These are phyloP conservation scores for Breviolum minutum DNA, from an alignment of 73 alveolate species.

Conservation along the genomic window DNA sequence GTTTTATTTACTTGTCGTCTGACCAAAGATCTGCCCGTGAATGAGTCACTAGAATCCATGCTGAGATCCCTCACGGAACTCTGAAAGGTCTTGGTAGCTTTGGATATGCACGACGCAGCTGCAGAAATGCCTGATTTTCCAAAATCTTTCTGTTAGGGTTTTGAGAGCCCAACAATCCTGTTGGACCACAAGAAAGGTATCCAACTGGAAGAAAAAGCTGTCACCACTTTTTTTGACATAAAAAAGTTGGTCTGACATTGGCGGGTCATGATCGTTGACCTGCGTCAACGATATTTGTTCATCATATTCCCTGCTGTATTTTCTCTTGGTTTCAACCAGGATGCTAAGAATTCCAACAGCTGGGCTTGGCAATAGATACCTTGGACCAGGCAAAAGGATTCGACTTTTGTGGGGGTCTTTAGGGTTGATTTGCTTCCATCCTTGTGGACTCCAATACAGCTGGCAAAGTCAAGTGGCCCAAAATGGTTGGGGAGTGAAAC, in stretches of 20 bases:
- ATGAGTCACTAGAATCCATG: background rate
- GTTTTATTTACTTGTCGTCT: background rate
- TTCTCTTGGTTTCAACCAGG: too few relatives aligned
- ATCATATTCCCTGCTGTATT: too few relatives aligned
- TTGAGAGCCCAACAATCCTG: background rate
- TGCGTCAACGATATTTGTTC: background rate
- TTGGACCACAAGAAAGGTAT: background rate
- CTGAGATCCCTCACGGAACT: constrained; percentile 43
- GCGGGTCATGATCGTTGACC: too few relatives aligned
- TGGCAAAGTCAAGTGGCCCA: too few relatives aligned
- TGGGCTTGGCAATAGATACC: constrained; percentile 94
- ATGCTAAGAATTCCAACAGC: constrained; percentile 59
- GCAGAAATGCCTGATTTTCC: constrained; percentile 31
- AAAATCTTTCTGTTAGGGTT: background rate
- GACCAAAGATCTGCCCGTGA: background rate
- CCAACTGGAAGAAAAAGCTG: background rate
- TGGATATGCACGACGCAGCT: constrained; percentile 79
- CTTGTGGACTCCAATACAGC: too few relatives aligned
- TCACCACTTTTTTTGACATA: background rate
- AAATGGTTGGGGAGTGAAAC: too few relatives aligned
- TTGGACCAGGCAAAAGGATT: background rate
- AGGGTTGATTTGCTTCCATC: too few relatives aligned
- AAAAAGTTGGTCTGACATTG: too few relatives aligned
- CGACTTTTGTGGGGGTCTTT: too few relatives aligned
- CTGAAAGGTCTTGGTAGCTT: constrained; percentile 75